phyloP scores from a whole-genome alignment of 2,329 filamentous ascomycete species.

The Didymella keratinophila region DNA sequence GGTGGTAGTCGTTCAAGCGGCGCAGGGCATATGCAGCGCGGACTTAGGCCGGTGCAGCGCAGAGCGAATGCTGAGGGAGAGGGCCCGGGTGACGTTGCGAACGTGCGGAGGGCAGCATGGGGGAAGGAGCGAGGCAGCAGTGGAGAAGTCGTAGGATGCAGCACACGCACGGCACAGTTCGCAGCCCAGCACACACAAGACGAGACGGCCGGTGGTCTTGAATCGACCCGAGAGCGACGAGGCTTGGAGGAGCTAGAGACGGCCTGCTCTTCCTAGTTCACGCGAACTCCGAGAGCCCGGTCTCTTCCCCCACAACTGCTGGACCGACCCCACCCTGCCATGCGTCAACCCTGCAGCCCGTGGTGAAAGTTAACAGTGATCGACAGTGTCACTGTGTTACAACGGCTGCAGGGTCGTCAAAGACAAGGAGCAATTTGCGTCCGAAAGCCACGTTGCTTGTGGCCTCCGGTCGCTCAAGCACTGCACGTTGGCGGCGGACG shows the following conservation, averaged over 20 bases:
- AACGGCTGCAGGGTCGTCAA: conserved; percentile 11
- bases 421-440: not conserved
- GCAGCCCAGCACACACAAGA: conserved; percentile 14
- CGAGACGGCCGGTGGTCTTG: conserved; percentile 21
- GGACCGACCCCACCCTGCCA: conserved; percentile 11
- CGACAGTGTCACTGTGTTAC: conserved; percentile 14
- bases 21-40: conserved; percentile 18
- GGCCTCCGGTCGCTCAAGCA: not conserved
- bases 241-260: conserved; percentile 15
- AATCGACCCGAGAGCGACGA: conserved; percentile 19
- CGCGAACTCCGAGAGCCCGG: conserved; percentile 19
- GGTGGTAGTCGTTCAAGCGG: conserved; percentile 26
- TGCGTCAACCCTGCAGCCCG: conserved; percentile 18
- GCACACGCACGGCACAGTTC: conserved; percentile 15
- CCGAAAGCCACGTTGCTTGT: conserved; percentile 6
- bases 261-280: conserved; percentile 13
- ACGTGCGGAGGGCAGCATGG: conserved; percentile 20
- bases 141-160: conserved; percentile 5
- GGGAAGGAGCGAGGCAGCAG: conserved; percentile 17
- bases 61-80: conserved; percentile 16
- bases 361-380: conserved; percentile 9
- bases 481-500: conserved; percentile 1
- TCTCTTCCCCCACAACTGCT: conserved; percentile 14
- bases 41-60: conserved; percentile 13
- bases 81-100: conserved; percentile 17